phyloP scores from a whole-genome alignment of 1,284 basidiomycete species.

The Leccinum subspadiceum region DNA sequence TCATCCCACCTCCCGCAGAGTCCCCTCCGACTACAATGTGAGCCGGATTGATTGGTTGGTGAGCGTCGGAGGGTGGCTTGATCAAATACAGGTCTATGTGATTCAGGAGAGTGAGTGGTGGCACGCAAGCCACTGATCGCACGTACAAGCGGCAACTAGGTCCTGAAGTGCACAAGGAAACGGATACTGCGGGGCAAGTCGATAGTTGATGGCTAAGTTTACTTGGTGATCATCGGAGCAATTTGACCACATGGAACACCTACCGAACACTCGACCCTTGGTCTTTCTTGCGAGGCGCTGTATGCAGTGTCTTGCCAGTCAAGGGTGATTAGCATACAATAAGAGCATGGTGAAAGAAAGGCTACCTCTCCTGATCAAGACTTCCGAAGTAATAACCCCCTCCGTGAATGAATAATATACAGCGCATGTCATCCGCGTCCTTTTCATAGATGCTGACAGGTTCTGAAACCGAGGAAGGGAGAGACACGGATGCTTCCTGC shows the following conservation, averaged over 20 bases:
- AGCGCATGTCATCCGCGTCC: conserved; percentile 84
- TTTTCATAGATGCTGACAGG: conserved; percentile 46
- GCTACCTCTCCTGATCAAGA: conserved; percentile 70
- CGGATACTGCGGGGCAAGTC: conserved; percentile 91
- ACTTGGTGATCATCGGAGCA: background rate
- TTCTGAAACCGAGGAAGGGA: conserved; percentile 24
- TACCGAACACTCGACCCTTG: conserved; percentile 82
- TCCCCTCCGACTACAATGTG: conserved; percentile 89
- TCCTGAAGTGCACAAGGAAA: conserved; percentile 96
- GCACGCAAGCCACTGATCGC: background rate
- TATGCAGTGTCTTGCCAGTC: conserved; percentile 62
- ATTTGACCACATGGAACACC: conserved; percentile 17
- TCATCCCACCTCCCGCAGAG: conserved; percentile 91
- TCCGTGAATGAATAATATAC: conserved; percentile 85
- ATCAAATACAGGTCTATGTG: conserved; percentile 47
- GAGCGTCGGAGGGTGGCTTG: conserved; percentile 70
- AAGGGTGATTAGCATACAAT: conserved; percentile 10
- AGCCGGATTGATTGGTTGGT: conserved; percentile 78
- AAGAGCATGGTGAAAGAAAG: conserved; percentile 7
- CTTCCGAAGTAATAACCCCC: conserved; percentile 84
- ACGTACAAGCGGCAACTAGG: conserved; percentile 76
- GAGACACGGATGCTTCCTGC: conserved; percentile 19
- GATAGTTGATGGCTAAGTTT: conserved; percentile 77
- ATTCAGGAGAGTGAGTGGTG: background rate
- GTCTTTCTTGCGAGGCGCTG: conserved; percentile 89